Percentiles rank a stretch among this genome's conserved stretches.
Conservation (phyloP, 2,329 filamentous ascomycete species). For the Tolypocladium paradoxum region DNA sequence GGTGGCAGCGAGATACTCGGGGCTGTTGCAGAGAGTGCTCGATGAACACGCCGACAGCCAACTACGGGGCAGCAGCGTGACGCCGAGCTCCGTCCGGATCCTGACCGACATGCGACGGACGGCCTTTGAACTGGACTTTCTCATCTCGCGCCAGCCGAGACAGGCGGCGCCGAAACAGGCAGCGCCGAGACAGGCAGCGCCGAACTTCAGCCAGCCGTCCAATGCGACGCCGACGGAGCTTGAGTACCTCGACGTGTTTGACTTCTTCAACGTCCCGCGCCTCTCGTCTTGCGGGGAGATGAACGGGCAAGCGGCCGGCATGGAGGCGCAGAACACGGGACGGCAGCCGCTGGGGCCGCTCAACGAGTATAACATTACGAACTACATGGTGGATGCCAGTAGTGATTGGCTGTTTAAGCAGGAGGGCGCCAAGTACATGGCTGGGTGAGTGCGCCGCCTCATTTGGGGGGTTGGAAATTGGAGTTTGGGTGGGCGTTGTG, state of each 20-base stretch:
- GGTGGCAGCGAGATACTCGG: conserved; percentile 72
- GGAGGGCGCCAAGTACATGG: conserved; percentile 20
- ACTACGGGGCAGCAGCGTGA: conserved; percentile 60
- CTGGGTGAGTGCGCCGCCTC: background rate
- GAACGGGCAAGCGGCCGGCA: conserved; percentile 13
- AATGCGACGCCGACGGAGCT: conserved; percentile 58
- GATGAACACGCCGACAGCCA: conserved; percentile 78
- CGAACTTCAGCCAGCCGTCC: conserved; percentile 32
- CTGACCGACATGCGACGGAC: conserved; percentile 85
- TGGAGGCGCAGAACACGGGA: conserved; percentile 15
- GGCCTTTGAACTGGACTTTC: conserved; percentile 79
- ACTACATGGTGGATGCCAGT: conserved; percentile 65
- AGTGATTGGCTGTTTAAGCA: conserved; percentile 65
- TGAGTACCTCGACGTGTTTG: conserved; percentile 86
- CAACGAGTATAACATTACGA: conserved; percentile 68
- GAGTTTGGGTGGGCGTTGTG: background rate
- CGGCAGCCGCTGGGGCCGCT: conserved; percentile 16
- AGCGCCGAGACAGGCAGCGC: conserved; percentile 1
- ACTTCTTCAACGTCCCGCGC: conserved; percentile 86
- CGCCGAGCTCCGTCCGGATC: conserved; percentile 75
- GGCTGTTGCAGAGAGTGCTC: conserved; percentile 69
- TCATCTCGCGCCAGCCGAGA: conserved; percentile 72
- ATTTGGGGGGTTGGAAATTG: background rate
- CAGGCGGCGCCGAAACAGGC: conserved; percentile 19
- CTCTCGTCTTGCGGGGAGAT: conserved; percentile 40